These are phyloP conservation scores for Phalaenopsis equestris DNA, from an alignment of 106 monocot species.

Conservation along the genomic window DNA sequence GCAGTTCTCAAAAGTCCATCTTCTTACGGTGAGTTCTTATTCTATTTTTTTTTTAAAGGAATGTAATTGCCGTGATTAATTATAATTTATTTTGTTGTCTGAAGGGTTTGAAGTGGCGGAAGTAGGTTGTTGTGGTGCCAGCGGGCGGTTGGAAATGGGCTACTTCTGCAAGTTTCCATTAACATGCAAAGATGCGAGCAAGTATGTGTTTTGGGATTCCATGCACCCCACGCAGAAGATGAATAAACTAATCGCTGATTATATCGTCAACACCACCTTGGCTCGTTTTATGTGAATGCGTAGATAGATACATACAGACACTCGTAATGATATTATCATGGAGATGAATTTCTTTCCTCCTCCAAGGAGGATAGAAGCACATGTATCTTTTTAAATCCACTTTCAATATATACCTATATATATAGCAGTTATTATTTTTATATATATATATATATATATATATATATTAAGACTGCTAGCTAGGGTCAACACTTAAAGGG, in stretches of 20 bases:
- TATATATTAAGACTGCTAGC: too few species aligned
- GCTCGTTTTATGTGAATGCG: slow-evolving; percentile 14
- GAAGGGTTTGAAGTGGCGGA: slow-evolving; percentile 38
- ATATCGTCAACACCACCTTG: slow-evolving; percentile 21
- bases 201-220: slow-evolving; percentile 61
- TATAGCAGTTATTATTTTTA: too few species aligned
- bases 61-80: neutral
- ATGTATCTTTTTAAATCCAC: too few species aligned
- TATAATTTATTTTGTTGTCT: neutral
- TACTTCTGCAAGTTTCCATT: slow-evolving; percentile 32
- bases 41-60: neutral
- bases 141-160: slow-evolving; percentile 44
- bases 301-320: neutral
- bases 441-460: too few species aligned
- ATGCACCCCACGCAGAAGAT: slow-evolving; percentile 56
- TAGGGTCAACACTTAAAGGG: too few species aligned
- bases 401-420: too few species aligned
- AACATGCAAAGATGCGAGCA: slow-evolving; percentile 39
- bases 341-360: too few species aligned
- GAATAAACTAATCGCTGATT: slow-evolving; percentile 25
- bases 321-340: too few species aligned
- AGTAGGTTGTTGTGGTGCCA: slow-evolving; percentile 39
- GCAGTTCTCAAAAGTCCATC: slow-evolving; percentile 27
- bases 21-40: slow-evolving; percentile 31
- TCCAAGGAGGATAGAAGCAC: too few species aligned